Conservation (phyloP, 331 rosid genomes). For the Quercus lobata region DNA sequence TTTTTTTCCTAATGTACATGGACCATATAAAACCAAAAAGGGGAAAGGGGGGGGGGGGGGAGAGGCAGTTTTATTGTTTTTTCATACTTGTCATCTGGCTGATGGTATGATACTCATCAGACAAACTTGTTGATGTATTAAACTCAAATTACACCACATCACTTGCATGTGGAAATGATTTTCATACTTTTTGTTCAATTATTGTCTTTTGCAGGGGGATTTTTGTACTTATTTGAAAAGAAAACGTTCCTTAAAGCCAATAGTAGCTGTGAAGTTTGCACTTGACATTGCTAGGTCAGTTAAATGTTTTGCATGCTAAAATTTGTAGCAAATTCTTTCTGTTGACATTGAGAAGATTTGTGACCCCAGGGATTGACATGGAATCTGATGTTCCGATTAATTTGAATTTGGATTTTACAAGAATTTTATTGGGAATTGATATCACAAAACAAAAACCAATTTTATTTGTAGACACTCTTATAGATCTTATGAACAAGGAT, state of each 20-base stretch:
- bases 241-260: conserved; percentile 59
- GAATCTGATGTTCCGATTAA: too few species aligned
- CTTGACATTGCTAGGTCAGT: conserved; percentile 91
- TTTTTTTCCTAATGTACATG: not conserved
- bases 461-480: not conserved
- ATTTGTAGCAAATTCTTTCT: conserved; percentile 9
- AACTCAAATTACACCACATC: not conserved
- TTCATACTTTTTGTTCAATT: conserved; percentile 17
- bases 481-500: not conserved
- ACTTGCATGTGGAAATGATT: not conserved
- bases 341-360: not conserved
- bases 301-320: not conserved
- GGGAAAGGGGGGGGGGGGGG: not conserved
- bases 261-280: conserved; percentile 72
- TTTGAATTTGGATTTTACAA: too few species aligned
- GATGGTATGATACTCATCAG: not conserved
- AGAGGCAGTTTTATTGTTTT: not conserved
- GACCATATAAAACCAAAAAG: not conserved
- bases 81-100: not conserved
- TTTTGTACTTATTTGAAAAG: conserved; percentile 55
- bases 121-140: conserved; percentile 3
- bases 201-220: conserved; percentile 61
- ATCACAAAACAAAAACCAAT: not conserved
- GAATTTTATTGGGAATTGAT: not conserved
- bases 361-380: too few species aligned